A percentile compares a stretch with the other conserved stretches of the same genome.
These are phyloP conservation scores for Sordariomycetes sp. DNA, from an alignment of 2,329 filamentous ascomycete genomes.

Conservation along the genomic window DNA sequence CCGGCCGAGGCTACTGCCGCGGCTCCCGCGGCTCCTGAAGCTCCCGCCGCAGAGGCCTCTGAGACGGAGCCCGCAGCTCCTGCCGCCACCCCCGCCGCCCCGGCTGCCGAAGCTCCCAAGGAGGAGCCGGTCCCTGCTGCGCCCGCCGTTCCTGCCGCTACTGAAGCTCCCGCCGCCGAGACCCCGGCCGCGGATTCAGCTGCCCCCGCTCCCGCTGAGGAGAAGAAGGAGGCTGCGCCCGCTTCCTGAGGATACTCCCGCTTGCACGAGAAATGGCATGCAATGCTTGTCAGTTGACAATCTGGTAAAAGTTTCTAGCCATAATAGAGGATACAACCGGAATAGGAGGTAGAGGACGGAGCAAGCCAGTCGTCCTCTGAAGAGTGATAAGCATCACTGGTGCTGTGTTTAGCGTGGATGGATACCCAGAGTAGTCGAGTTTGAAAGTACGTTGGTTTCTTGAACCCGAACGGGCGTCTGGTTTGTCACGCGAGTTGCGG, in stretches of 20 bases:
- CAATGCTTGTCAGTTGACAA: too few species aligned
- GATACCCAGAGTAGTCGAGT: constrained; percentile 15
- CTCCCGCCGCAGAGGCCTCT: constrained; percentile 12
- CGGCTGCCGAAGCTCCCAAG: background rate
- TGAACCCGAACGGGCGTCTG: background rate
- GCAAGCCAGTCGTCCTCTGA: constrained; percentile 5
- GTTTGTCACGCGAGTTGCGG: constrained; percentile 5
- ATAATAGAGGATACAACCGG: background rate
- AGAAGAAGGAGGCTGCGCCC: constrained; percentile 11
- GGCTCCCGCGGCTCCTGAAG: constrained; percentile 7
- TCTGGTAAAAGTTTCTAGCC: too few species aligned
- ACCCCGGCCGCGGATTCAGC: constrained; percentile 9
- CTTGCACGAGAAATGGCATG: too few species aligned
- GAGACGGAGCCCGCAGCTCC: constrained; percentile 13
- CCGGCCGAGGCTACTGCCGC: constrained; percentile 5
- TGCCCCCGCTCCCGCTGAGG: constrained; percentile 9
- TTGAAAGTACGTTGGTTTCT: too few species aligned
- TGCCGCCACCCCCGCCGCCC: constrained; percentile 8
- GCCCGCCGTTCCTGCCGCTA: constrained; percentile 5
- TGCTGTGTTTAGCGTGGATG: constrained; percentile 16
- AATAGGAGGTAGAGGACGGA: background rate
- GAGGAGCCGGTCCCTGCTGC: constrained; percentile 10
- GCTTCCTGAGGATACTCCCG: constrained; percentile 3
- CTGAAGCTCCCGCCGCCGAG: constrained; percentile 10
- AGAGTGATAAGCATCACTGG: too few species aligned